Percentiles rank a stretch among this genome's conserved stretches.
phyloP scores from a whole-genome alignment of 2,329 filamentous ascomycete genomes.

The Aureobasidium vineae region DNA sequence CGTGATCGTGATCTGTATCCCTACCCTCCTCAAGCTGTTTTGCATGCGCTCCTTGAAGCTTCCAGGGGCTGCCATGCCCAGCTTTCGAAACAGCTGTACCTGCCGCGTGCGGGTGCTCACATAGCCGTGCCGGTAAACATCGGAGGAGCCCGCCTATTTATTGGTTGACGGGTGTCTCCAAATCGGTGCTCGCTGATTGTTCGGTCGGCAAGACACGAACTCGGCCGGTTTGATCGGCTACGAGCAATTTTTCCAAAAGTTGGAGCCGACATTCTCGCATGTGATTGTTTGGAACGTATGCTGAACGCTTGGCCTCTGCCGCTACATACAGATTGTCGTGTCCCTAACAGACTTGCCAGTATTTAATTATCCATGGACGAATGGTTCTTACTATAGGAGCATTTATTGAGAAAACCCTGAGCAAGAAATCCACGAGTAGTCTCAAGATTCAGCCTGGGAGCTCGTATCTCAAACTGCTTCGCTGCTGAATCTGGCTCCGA shows the following conservation, averaged over 20 bases:
- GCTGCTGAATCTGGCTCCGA: not conserved
- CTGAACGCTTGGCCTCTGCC: not conserved
- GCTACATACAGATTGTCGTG: not conserved
- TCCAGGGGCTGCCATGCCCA: slow-evolving; percentile 12
- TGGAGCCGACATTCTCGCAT: slow-evolving; percentile 18
- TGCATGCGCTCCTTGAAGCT: not conserved
- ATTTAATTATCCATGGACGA: not conserved
- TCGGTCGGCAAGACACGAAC: slow-evolving; percentile 15
- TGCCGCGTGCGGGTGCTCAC: slow-evolving; percentile 8
- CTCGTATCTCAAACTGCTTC: not conserved
- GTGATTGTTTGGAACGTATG: not conserved
- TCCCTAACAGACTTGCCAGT: not conserved
- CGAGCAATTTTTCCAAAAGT: slow-evolving; percentile 13
- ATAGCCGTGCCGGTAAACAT: slow-evolving; percentile 21
- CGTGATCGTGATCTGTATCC: not conserved
- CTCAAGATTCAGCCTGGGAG: not conserved
- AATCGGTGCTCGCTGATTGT: slow-evolving; percentile 17
- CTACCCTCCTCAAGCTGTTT: not conserved
- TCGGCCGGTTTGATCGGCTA: slow-evolving; percentile 20
- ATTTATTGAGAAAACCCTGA: not conserved
- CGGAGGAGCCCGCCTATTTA: slow-evolving; percentile 12
- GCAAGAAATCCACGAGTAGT: not conserved
- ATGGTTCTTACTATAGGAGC: not conserved
- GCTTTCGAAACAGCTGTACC: not conserved
- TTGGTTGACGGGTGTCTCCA: slow-evolving; percentile 3